These are phyloP conservation scores for Candida pseudocylindracea DNA, from an alignment of 1,139 yeast genomes.

Conservation along the genomic window DNA sequence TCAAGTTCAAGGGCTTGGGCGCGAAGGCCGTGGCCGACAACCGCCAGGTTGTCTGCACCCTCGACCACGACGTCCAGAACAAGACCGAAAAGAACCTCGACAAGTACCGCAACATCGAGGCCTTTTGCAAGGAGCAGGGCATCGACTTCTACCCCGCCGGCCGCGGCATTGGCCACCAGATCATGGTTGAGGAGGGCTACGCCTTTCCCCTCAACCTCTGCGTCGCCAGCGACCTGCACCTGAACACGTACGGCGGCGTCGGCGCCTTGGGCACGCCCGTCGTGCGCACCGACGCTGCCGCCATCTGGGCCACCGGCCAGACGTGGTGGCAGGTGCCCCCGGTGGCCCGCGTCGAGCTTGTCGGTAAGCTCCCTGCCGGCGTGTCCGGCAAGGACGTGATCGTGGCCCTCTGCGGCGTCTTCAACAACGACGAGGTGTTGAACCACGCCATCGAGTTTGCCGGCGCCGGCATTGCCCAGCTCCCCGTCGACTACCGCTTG, in stretches of 20 bases:
- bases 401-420: constrained; percentile 84
- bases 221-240: constrained; percentile 95
- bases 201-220: constrained; percentile 88
- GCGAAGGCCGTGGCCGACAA: constrained; percentile 67
- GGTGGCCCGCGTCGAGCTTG: constrained; percentile 79
- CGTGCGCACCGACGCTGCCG: constrained; percentile 96
- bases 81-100: constrained; percentile 68
- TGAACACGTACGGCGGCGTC: constrained; percentile 93
- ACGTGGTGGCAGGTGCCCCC: constrained; percentile 99
- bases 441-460: constrained; percentile 95
- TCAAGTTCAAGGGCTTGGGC: constrained; percentile 88
- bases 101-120: constrained; percentile 73
- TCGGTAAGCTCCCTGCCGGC: constrained; percentile 64
- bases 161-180: constrained; percentile 96
- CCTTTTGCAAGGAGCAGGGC: constrained; percentile 80
- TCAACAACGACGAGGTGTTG: constrained; percentile 88
- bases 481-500: constrained; percentile 76
- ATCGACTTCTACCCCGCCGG: constrained; percentile 97
- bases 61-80: constrained; percentile 97
- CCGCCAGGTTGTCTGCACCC: constrained; percentile 81
- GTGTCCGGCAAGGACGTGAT: constrained; percentile 94
- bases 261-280: constrained; percentile 94
- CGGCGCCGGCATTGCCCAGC: constrained; percentile 58
- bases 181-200: constrained; percentile 97
- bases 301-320: constrained; percentile 98